These are phyloP conservation scores for Calonectria pseudoreteaudii DNA, from an alignment of 2,329 filamentous ascomycete genomes.

Conservation along the genomic window DNA sequence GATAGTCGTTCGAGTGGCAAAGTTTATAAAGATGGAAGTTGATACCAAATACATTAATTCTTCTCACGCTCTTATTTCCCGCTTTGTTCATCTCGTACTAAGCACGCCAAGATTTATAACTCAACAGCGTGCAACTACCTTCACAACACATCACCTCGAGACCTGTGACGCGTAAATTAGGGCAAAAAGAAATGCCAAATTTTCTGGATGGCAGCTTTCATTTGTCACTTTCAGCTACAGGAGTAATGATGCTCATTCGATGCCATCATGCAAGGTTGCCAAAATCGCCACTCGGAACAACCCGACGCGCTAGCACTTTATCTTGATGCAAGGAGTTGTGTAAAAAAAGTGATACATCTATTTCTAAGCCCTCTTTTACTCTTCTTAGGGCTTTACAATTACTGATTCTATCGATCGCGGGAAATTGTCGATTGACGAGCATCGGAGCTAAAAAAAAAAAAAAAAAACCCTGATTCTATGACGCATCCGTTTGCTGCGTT, in stretches of 20 bases:
- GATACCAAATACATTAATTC: not conserved
- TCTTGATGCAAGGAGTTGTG: not conserved
- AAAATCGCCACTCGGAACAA: too few relatives aligned
- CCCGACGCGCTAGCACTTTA: not conserved
- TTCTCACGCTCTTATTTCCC: not conserved
- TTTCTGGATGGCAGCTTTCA: not conserved
- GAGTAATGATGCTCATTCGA: not conserved
- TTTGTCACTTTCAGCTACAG: not conserved
- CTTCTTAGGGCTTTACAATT: too few relatives aligned
- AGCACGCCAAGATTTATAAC: not conserved
- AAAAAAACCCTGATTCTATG: not conserved
- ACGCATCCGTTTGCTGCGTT: not conserved
- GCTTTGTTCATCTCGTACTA: not conserved
- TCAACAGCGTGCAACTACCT: not conserved
- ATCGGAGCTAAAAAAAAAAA: not conserved
- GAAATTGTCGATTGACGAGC: too few relatives aligned
- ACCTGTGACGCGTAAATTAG: too few relatives aligned
- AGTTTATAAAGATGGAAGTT: not conserved
- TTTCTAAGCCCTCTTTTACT: not conserved
- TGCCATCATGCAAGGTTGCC: not conserved
- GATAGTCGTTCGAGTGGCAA: not conserved
- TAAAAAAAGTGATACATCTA: not conserved
- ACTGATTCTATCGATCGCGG: not conserved
- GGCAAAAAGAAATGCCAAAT: not conserved
- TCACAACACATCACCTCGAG: not conserved